A percentile compares a stretch with the other conserved stretches of the same genome.
Conservation (phyloP, 2,329 filamentous ascomycete species). For the Stromatinia cepivora region DNA sequence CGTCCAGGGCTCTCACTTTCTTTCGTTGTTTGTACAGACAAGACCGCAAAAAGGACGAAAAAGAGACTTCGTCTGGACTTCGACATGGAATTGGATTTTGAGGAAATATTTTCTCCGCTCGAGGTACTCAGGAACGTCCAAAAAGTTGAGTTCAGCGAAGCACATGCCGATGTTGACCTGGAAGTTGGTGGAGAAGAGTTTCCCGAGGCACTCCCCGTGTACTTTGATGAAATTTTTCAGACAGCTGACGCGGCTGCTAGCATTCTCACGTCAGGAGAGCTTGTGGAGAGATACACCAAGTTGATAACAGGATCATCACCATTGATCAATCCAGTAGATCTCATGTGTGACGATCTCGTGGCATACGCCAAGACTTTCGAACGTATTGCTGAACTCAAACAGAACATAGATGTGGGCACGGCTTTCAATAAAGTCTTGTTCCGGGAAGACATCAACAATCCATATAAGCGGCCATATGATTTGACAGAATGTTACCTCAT, state of each 20-base stretch:
- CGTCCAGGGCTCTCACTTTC: background rate
- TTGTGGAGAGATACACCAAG: background rate
- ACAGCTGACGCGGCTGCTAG: background rate
- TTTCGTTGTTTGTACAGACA: background rate
- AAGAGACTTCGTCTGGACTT: background rate
- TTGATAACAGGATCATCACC: background rate
- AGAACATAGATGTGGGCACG: background rate
- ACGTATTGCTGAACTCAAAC: background rate
- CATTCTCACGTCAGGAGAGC: background rate
- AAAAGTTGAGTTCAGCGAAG: background rate
- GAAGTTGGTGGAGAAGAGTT: background rate
- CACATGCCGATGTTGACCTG: background rate
- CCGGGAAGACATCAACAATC: background rate
- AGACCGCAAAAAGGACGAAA: background rate
- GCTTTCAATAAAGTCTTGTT: background rate
- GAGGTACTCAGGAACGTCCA: background rate
- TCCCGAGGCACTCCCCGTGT: background rate
- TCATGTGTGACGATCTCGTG: slow-evolving; percentile 5
- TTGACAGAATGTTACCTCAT: background rate
- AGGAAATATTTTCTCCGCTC: background rate
- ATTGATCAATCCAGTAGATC: background rate
- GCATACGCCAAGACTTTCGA: background rate
- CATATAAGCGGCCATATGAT: background rate
- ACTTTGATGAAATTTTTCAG: background rate
- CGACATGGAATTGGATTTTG: background rate